These are phyloP conservation scores for Cladosporium sp. DNA, from an alignment of 2,329 filamentous ascomycete species.

Conservation along the genomic window DNA sequence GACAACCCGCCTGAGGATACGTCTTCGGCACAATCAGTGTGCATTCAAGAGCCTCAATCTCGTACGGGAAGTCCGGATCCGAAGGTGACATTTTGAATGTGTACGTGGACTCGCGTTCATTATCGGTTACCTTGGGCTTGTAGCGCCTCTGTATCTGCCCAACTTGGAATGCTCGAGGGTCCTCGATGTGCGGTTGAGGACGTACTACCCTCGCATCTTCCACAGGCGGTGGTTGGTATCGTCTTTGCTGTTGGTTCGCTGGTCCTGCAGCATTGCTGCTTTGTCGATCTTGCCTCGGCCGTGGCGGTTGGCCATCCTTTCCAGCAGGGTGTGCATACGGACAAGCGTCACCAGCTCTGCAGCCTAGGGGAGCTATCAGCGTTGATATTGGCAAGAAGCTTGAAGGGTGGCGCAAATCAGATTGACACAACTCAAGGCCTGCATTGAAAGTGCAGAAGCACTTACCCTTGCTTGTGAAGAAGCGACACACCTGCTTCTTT, in stretches of 20 bases:
- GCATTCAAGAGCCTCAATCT: slow-evolving; percentile 65
- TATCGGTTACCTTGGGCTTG: slow-evolving; percentile 44
- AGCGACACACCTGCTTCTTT: slow-evolving; percentile 33
- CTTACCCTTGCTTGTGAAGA: slow-evolving; percentile 32
- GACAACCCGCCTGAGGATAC: slow-evolving; percentile 56
- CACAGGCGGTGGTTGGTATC: slow-evolving; percentile 30
- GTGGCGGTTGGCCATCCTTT: neutral
- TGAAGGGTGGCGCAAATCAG: neutral
- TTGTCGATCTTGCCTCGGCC: neutral
- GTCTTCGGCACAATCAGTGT: slow-evolving; percentile 59
- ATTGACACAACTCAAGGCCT: neutral
- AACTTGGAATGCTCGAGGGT: slow-evolving; percentile 71
- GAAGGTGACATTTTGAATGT: slow-evolving; percentile 66
- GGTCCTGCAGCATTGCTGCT: slow-evolving; percentile 16
- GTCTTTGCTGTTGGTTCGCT: slow-evolving; percentile 15
- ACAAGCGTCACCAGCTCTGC: slow-evolving; percentile 49
- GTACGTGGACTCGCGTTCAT: slow-evolving; percentile 53
- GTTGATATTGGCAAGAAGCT: neutral
- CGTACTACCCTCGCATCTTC: slow-evolving; percentile 51
- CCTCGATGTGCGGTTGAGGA: slow-evolving; percentile 58
- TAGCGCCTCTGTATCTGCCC: slow-evolving; percentile 68
- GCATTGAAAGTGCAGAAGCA: neutral
- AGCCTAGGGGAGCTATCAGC: slow-evolving; percentile 36
- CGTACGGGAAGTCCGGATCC: slow-evolving; percentile 80
- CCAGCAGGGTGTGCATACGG: slow-evolving; percentile 29